Conservation (phyloP, 169 alveolate genomes). For the Plasmodium inui region DNA sequence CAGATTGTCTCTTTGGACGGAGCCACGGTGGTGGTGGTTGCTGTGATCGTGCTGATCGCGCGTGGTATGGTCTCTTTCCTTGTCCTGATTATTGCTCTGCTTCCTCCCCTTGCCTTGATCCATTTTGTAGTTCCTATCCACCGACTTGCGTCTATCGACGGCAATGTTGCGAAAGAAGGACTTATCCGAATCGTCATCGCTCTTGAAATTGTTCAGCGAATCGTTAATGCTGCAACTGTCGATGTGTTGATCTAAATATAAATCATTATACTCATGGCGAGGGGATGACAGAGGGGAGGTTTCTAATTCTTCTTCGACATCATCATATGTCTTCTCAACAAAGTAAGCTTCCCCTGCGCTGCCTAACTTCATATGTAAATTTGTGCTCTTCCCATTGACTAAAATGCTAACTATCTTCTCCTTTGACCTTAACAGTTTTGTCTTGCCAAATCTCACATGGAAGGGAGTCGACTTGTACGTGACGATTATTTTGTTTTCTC, state of each 20-base stretch:
- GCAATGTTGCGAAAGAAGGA: neutral
- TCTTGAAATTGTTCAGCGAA: slow-evolving; percentile 17
- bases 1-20: neutral
- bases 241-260: slow-evolving; percentile 19
- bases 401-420: slow-evolving; percentile 93
- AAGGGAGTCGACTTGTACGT: slow-evolving; percentile 93
- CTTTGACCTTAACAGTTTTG: slow-evolving; percentile 93
- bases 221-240: slow-evolving; percentile 65
- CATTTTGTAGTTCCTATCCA: slow-evolving; percentile 1
- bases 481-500: slow-evolving; percentile 71
- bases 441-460: slow-evolving; percentile 97
- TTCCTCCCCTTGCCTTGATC: slow-evolving; percentile 8
- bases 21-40: neutral
- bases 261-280: slow-evolving; percentile 31
- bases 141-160: neutral
- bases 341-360: slow-evolving; percentile 97
- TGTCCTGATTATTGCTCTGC: neutral
- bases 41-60: neutral
- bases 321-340: slow-evolving; percentile 87
- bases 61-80: neutral
- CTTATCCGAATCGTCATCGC: slow-evolving; percentile 33
- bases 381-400: slow-evolving; percentile 93
- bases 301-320: slow-evolving; percentile 74
- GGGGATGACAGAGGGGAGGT: slow-evolving; percentile 73
- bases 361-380: slow-evolving; percentile 94